A percentile compares a stretch with the other conserved stretches of the same genome.
These are phyloP conservation scores for Malus hybrid DNA, from an alignment of 331 rosid genomes.

Conservation along the genomic window DNA sequence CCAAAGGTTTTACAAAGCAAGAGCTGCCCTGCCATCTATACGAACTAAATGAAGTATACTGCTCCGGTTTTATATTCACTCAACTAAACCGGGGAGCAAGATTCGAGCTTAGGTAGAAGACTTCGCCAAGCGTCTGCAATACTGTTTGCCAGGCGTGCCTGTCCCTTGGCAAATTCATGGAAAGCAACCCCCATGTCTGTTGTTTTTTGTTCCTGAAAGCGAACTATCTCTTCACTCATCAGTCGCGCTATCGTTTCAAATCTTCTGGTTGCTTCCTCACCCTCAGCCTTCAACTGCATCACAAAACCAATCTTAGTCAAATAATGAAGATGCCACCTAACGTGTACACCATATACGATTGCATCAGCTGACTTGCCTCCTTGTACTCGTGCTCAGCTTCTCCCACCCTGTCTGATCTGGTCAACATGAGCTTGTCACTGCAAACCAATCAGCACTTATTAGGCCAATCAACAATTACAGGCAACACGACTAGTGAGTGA, in stretches of 20 bases:
- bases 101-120: slow-evolving; percentile 89
- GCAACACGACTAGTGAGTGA: background rate
- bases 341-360: background rate
- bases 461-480: background rate
- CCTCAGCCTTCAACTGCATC: slow-evolving; percentile 84
- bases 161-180: slow-evolving; percentile 93
- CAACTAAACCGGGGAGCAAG: slow-evolving; percentile 40
- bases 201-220: slow-evolving; percentile 91
- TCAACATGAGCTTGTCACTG: slow-evolving; percentile 83
- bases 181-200: slow-evolving; percentile 81
- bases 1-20: slow-evolving; percentile 19
- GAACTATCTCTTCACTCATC: slow-evolving; percentile 82
- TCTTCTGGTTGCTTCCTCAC: slow-evolving; percentile 84
- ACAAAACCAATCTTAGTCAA: slow-evolving; percentile 25
- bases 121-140: slow-evolving; percentile 93
- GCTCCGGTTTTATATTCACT: slow-evolving; percentile 14
- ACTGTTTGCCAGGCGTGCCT: slow-evolving; percentile 75
- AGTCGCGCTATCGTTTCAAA: slow-evolving; percentile 68
- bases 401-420: slow-evolving; percentile 72
- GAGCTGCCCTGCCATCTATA: slow-evolving; percentile 26
- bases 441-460: slow-evolving; percentile 6
- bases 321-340: background rate
- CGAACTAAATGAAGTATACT: slow-evolving; percentile 10
- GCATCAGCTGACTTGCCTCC: slow-evolving; percentile 50
- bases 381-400: slow-evolving; percentile 86